Base-by-base conservation (phyloP, 1,139 yeast species). In the Yamadazyma atmosphaerica region DNA sequence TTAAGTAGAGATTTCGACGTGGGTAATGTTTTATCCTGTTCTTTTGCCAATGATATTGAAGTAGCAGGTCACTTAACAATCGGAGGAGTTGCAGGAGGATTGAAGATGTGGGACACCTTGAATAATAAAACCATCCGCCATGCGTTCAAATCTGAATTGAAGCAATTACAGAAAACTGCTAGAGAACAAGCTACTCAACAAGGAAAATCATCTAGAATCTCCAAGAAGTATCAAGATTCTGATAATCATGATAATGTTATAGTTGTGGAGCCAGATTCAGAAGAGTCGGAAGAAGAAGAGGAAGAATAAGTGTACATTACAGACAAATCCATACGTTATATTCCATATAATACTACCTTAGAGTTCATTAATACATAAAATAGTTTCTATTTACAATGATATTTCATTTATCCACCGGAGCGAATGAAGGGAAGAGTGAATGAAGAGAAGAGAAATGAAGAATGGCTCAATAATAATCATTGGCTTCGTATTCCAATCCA, bases 61-160 rank as follows among this genome's bases (percentile, higher is more conserved):
- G 85, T 87, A 34, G 83, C 90, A 4, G 96, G 96, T 48, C 80
- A 84, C 53, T 61, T 92, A 46, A 83, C 83, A 19, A 78, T 88
- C 45, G 98, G 96, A 51, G 99, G 99, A 56, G 88, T 86, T 33
- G 76, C 77, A 40, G 89, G 89, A 24, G 81, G 84, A 11, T 73
- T 92, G 60, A 90, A 89, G 63, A 77, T 92, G 66, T 94, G 98
- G 96, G 98, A 92, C 62, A 77, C 85, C 6, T 83, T 90, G 61
- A 78, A 88, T 41, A 92, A 92, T 64, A 71, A 78, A 44, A 74
- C 95, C 10, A 90, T 90, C 14, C 79, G 96, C 54, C 72, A 72
- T 37, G 68, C 84, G 4, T 84, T 90, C 63, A 77, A 75, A 37
- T 70, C 67, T 10, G 83, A 82, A 45, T 68, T 85, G 54, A 67